These are phyloP conservation scores for Bipolaris cookei DNA, from an alignment of 2,329 filamentous ascomycete species.

Conservation along the genomic window DNA sequence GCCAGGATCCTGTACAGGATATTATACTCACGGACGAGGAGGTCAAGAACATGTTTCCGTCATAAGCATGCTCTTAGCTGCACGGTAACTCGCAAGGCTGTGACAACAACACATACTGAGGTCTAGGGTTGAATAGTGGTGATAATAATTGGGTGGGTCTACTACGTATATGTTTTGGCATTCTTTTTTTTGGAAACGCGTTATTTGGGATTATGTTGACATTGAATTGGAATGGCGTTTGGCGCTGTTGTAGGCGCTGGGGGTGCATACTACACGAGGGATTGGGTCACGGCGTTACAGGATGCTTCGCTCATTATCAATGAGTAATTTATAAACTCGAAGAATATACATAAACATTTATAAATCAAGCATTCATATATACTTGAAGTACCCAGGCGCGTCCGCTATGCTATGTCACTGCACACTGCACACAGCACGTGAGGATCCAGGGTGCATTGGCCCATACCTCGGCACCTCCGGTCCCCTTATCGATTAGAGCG, in stretches of 20 bases:
- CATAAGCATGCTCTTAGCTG: conserved; percentile 6
- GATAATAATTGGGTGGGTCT: neutral
- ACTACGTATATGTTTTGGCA: neutral
- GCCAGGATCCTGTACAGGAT: conserved; percentile 78
- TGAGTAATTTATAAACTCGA: neutral
- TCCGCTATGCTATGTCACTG: neutral
- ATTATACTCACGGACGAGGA: conserved; percentile 81
- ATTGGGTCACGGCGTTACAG: conserved; percentile 1
- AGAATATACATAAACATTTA: neutral
- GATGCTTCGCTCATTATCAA: neutral
- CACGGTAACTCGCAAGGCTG: neutral
- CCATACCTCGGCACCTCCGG: conserved; percentile 22
- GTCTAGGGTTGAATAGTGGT: neutral
- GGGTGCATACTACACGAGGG: neutral
- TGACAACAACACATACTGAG: neutral
- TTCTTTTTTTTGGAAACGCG: neutral
- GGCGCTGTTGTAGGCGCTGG: conserved; percentile 1
- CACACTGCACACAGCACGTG: neutral
- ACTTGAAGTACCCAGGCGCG: neutral
- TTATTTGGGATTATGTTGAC: neutral
- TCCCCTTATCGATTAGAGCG: conserved; percentile 22
- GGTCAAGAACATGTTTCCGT: conserved; percentile 46
- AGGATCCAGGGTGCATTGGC: neutral
- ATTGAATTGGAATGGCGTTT: conserved; percentile 9
- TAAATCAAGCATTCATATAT: neutral